Evolutionary conservation across 257 asterid genomes (phyloP), one percentile per base, ranked within the genome.

Genomic region (Nicotiana paniculata): DNA sequence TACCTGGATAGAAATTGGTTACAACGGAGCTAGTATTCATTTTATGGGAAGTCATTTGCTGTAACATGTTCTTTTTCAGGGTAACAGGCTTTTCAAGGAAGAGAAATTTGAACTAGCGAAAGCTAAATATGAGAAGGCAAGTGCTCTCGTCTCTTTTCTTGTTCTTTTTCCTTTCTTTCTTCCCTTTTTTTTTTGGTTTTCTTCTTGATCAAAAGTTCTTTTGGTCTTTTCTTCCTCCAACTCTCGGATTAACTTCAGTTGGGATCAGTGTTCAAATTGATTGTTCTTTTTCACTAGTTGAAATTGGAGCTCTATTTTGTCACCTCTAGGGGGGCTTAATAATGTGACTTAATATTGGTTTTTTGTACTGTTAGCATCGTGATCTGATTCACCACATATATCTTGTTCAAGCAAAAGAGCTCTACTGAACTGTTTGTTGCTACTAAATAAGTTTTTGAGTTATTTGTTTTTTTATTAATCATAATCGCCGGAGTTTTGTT

Each of bases 11-110:
- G 9, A 74, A 74, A 13, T 43, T 74, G 79, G 1, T 48, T 74
- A 48, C 13, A 21, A 48, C 26, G 3, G 51, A 24, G 1, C 26
- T 74, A 7, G 10, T 32, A 48, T 30, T 1, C 54, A 10, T 51
- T 51, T 18, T 48, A 83, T 7, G 21, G 68, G 81, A 83, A 66
- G 72, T 65, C 46, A 35, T 69, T 15, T 80, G 15, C 57, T 88
- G 9, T 79, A 54, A 62, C 37, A 5, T 85, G 80, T 83, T 72
- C 81, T 26, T 91, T 86, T 81, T 88, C 98, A 96, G 99, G 99
- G 99, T 82, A 96, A 96, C 90, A 91, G 99, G 91, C 93, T 96
- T 84, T 96, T 96, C 89, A 93, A 94, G 86, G 97, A 96, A 89
- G 97, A 93, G 85, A 96, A 94, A 88, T 94, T 85, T 87, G 98